A percentile compares a stretch with the other conserved stretches of the same genome.
Conservation (phyloP, 2,329 filamentous ascomycete genomes). For the Venturiaceae sp. region DNA sequence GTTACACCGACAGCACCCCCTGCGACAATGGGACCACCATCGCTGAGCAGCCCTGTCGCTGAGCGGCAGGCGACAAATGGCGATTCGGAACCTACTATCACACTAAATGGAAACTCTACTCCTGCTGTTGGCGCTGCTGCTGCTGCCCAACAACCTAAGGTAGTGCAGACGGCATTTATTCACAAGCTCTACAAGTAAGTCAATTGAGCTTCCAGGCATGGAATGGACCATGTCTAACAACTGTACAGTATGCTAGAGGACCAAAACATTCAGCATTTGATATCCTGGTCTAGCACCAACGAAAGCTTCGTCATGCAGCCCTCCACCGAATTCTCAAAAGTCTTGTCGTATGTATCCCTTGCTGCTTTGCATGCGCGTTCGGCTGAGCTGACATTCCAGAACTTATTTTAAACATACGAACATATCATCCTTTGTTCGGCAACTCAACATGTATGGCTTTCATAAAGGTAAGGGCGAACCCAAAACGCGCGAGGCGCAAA, state of each 20-base stretch:
- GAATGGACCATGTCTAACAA: slow-evolving; percentile 1
- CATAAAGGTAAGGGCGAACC: slow-evolving; percentile 68
- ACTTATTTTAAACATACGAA: slow-evolving; percentile 99
- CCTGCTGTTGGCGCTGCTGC: slow-evolving; percentile 50
- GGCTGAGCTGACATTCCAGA: slow-evolving; percentile 38
- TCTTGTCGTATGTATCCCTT: slow-evolving; percentile 67
- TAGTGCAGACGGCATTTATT: slow-evolving; percentile 96
- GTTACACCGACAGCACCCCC: slow-evolving; percentile 29
- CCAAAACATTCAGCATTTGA: slow-evolving; percentile 82
- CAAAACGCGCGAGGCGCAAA: background rate
- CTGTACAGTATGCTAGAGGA: slow-evolving; percentile 84
- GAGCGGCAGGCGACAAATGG: slow-evolving; percentile 29
- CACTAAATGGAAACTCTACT: slow-evolving; percentile 29
- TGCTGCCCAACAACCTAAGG: slow-evolving; percentile 86
- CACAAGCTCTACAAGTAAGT: slow-evolving; percentile 96
- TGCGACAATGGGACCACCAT: slow-evolving; percentile 37
- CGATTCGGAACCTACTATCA: slow-evolving; percentile 18
- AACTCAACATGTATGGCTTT: slow-evolving; percentile 99
- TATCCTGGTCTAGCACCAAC: slow-evolving; percentile 87
- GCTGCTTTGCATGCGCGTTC: slow-evolving; percentile 18
- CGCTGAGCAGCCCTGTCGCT: slow-evolving; percentile 11
- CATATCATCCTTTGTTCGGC: slow-evolving; percentile 94
- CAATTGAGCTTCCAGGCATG: background rate
- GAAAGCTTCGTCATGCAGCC: slow-evolving; percentile 99
- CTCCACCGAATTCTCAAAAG: slow-evolving; percentile 94